Base-by-base conservation (phyloP, 495 filamentous ascomycete species). In the Penicillium crystallinum region DNA sequence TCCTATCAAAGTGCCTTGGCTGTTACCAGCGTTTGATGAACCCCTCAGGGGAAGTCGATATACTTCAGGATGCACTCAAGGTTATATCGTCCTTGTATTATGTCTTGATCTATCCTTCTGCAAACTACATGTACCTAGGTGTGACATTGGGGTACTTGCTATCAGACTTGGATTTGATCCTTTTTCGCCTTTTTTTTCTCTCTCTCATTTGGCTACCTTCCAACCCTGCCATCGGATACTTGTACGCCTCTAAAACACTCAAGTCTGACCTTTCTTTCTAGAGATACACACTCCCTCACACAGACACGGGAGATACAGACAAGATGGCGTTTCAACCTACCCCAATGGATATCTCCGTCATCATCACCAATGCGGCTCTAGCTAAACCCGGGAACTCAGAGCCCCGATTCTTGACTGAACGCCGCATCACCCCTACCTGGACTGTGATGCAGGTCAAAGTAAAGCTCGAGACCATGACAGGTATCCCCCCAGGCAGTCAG, bases 401-500 rank as follows among this genome's bases (percentile, higher is more conserved):
- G 53, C 83, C 90, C 25, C 85, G 84, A 66, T 80, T 90, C 27
- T 58, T 74, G 25, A 88, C 89, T 30, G 93, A 98, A 64, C 86
- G 92, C 43, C 87, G 93, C 57, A 81, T 97, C 66, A 90, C 88
- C 8, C 91, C 92, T 3, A 88, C 91, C 59, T 98, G 95, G 93
- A 87, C 85, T 52, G 87, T 98, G 59, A 68, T 80, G 27, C 86
- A 90, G 61, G 78, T 97, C 49, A 97, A 95, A 70, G 69, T 76
- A 19, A 96, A 95, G 71, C 82, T 98, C 37, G 91, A 97, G 65
- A 87, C 91, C 53, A 82, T 98, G 72, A 98, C 93, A 2, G 93
- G 93, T 46, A 82, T 98, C 15, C 90, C 93, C 2, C 88, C 90
- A 10, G 77, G 79, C 9, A 82, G 80, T 52, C 95, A 97, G 69